A percentile compares a stretch with the other conserved stretches of the same genome.
Conservation (phyloP, 2,329 filamentous ascomycete genomes). For the Colletotrichum filicis region DNA sequence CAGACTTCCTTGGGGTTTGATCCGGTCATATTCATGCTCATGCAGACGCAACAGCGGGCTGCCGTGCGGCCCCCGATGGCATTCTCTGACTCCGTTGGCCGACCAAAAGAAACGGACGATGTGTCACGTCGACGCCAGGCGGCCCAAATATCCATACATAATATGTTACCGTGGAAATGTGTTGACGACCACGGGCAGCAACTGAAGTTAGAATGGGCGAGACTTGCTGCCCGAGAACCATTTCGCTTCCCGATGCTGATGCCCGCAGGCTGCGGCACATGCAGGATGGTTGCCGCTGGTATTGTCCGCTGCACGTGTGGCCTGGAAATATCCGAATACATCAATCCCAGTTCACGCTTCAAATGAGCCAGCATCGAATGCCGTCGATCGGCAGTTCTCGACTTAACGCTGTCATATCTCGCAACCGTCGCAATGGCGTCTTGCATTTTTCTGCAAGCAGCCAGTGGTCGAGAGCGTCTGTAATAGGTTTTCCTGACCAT, state of each 20-base stretch:
- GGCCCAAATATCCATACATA: neutral
- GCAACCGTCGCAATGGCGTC: neutral
- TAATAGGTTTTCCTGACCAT: no score
- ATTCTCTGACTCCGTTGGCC: neutral
- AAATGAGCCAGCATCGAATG: neutral
- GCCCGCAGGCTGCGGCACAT: constrained; percentile 1
- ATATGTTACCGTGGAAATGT: neutral
- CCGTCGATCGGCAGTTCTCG: constrained; percentile 9
- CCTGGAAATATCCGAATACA: constrained; percentile 22
- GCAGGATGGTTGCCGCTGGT: neutral
- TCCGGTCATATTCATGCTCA: neutral
- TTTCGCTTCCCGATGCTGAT: neutral
- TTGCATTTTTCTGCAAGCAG: neutral
- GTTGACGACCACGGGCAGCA: neutral
- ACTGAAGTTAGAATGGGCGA: neutral
- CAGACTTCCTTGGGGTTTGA: neutral
- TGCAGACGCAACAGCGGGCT: neutral
- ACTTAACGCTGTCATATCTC: neutral
- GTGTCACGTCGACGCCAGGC: neutral
- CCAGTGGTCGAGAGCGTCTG: neutral
- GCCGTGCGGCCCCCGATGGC: neutral
- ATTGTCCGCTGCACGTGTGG: constrained; percentile 20
- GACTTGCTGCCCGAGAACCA: neutral
- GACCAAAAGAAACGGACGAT: neutral
- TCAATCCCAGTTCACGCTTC: constrained; percentile 11